Conservation (phyloP, 257 asterid species). For the Mitragyna speciosa region DNA sequence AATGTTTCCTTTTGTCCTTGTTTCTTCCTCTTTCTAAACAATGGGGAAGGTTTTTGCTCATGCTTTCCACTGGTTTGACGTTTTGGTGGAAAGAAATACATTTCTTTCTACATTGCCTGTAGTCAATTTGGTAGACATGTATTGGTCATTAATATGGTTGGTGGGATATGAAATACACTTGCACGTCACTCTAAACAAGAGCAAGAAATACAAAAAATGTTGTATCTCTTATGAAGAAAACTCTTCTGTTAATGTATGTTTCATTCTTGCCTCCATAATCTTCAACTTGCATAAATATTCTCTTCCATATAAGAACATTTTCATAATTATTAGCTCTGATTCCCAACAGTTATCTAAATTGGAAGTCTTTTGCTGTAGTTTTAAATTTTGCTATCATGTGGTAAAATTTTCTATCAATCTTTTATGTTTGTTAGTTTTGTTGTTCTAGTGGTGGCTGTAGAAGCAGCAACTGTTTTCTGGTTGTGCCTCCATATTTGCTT, state of each 20-base stretch:
- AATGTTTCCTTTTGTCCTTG: not conserved
- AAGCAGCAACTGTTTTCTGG: constrained; percentile 7
- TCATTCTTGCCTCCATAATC: not conserved
- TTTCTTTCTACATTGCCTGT: not conserved
- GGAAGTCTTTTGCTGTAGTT: not conserved
- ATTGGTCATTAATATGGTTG: too few species aligned
- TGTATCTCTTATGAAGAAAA: not conserved
- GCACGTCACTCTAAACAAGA: too few species aligned
- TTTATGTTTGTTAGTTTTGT: constrained; percentile 1
- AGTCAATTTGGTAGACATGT: not conserved
- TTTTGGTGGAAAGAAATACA: not conserved
- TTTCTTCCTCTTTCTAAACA: not conserved
- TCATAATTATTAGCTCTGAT: not conserved
- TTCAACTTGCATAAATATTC: not conserved
- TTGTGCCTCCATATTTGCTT: constrained; percentile 6
- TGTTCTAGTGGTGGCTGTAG: not conserved
- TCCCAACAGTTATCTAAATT: not conserved
- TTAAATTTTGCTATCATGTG: not conserved
- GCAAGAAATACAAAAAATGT: not conserved
- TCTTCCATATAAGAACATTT: not conserved
- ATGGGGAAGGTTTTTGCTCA: not conserved
- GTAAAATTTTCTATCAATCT: not conserved
- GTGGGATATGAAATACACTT: too few species aligned
- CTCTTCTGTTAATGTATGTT: not conserved
- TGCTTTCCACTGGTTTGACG: not conserved